Evolutionary conservation across 208 protist genomes (phyloP), one percentile per base, ranked within the genome.

Genomic region (Eutreptiella sp.): DNA sequence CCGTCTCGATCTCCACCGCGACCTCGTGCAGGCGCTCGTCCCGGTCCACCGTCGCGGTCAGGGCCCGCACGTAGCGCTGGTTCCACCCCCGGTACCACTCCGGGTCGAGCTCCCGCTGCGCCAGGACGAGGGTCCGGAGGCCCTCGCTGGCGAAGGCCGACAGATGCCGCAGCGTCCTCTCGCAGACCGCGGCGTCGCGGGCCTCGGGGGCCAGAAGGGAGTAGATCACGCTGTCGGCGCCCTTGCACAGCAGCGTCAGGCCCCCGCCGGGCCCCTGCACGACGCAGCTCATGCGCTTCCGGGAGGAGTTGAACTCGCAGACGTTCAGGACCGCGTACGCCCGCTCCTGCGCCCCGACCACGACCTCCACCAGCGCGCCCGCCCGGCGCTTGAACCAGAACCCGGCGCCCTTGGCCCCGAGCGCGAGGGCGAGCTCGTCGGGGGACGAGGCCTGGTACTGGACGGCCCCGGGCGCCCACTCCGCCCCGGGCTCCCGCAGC

Each of bases 271-370:
- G 4, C 28, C 53, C 59, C 38, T 46, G 23, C 2, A 77, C 46
- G 26, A 81, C 54, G 11, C 80, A 70, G 9, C 58, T 69, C 72
- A 79, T 81, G 7, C 76, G 28, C 62, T 83, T 80, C n/a, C 80
- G 46, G 32, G 72, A 66, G 4, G 68, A 76, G 32, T 73, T 81
- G 63, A 86, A 86, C 57, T 86, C 77, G 31, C 66, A 38, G 33
- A 63, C 23, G 2, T 55, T 19, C 0, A 72, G 21, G 43, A 71
- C 27, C 43, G 32, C n/a, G 11, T 53, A 38, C 11, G 31, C 35
- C 2, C 41, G 2, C 1, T 41, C 29, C n/a, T 3, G 21, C 2
- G 33, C 38, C 31, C 53, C 32, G 0, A 69, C 19, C 4, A 0
- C 4, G 2, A 64, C 19, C 36, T 14, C 33, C 23, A 75, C 46